Evolutionary conservation across 768 basidiomycete genomes (phyloP).

Genomic region (Lactarius akahatsu): DNA sequence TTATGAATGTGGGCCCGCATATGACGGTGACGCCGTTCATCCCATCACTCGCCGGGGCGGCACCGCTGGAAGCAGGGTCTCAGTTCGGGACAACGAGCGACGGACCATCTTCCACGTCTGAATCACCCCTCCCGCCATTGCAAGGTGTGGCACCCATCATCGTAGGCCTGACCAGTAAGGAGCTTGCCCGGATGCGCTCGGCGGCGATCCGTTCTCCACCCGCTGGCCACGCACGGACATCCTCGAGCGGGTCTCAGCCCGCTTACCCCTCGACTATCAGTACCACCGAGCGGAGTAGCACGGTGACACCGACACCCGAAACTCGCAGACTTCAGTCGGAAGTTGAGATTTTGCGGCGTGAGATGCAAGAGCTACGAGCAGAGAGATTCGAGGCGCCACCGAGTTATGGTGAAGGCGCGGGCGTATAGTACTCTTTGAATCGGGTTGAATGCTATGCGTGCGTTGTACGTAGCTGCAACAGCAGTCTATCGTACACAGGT

Average conservation of each 20-base stretch:
- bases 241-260: no score
- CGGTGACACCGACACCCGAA: not conserved
- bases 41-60: not conserved
- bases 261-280: not conserved
- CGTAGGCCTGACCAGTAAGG: constrained; percentile 15
- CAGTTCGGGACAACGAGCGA: not conserved
- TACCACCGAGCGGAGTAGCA: not conserved
- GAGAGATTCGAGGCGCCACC: constrained; percentile 34
- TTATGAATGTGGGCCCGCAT: not conserved
- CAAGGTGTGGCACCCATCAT: not conserved
- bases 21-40: constrained; percentile 7
- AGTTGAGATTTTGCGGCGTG: constrained; percentile 33
- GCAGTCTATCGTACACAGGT: no score
- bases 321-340: constrained; percentile 27
- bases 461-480: no score
- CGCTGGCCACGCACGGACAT: no score
- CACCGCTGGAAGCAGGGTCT: not conserved
- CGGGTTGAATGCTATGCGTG: no score
- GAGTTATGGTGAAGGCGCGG: constrained; percentile 22
- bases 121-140: not conserved
- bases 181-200: constrained; percentile 16
- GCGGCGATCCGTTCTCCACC: not conserved
- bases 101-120: not conserved
- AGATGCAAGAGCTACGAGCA: constrained; percentile 31
- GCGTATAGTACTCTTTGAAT: no score